Base-by-base conservation (phyloP, 2,329 filamentous ascomycete genomes). In the Canariomyces notabilis region DNA sequence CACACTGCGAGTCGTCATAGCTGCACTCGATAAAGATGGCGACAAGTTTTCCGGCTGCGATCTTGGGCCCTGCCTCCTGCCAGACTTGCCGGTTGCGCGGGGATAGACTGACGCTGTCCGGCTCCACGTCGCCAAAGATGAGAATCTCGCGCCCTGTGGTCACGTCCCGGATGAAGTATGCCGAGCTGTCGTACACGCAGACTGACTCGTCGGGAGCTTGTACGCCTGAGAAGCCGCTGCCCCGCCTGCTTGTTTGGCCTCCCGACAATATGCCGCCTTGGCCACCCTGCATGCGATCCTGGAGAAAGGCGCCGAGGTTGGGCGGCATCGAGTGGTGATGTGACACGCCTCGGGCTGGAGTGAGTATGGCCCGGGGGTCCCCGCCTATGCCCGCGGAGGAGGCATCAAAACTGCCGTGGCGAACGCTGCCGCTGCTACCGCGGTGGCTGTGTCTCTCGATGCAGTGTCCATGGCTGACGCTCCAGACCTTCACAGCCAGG, bases 1-100 rank as follows among this genome's bases (percentile, higher is more conserved):
- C 83, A 18, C 80, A 75, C 58, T 89, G 85, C 6, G 79, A 79
- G 63, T 96, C 85, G 51, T 89, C 86, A 64, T 91, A 98, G 51
- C 88, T 95, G 65, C 91, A 97, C 70, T 98, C 93, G 57, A 98
- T 94, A 61, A 97, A 91, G 11, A 98, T 85, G 9, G 85, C 91
- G 0, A 75, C 77, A 0, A 98, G 74, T 4, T 76, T 73, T 1
- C 88, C 87, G 0, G 74, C 69, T 0, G 75, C 85, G 20, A 98
- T 82, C 62, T 94, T 95, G 7, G 85, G 85, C 0, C 90, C 91
- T 0, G 91, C 91, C 59, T 93, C 87, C 54, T 80, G 77, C 93
- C 93, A 98, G 12, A 98, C 81, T 12, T 74, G 72, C n/a, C 76
- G 69, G 55, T 93, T 97, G 19, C 90, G 82, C 1, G 91, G 89